Evolutionary conservation across 2,329 filamentous ascomycete species (phyloP), one percentile per base, ranked within the genome.

Genomic region (Cercospora sojina): DNA sequence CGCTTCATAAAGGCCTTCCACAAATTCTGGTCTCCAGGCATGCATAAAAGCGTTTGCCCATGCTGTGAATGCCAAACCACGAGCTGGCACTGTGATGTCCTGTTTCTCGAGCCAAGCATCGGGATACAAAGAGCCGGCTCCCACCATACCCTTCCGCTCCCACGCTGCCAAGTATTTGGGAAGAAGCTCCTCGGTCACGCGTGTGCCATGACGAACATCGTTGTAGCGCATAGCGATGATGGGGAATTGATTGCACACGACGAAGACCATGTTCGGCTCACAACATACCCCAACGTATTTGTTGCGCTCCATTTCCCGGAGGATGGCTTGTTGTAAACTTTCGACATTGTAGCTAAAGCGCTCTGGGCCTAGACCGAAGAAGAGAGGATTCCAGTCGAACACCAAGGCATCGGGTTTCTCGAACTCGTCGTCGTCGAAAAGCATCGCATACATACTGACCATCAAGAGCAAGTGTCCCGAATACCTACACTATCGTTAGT

Each of bases 161-260:
- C 75, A 78, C 0, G 80, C 79, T 1, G 69, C 74, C 62, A 70
- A 73, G 64, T 82, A 81, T 41, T 80, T 80, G 3, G 69, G 47
- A n/a, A 81, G 63, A 1, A 81, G 72, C 3, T 74, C 72, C 0
- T 73, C 70, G 27, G 75, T 67, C 8, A 76, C 61, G 20, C 76
- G 71, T 0, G 77, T 80, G 1, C 77, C 78, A 35, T 79, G 66
- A 0, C 73, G 73, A 31, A 73, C 70, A 62, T 79, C 78, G 63
- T 80, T 79, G 56, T 77, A 78, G 5, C 75, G 71, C 65, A 80
- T 77, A 0, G 78, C 78, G 32, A 80, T 78, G 51, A 79, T 79
- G 3, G 79, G 79, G 72, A 82, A 82, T 64, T 81, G 80, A 67
- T 82, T 82, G 71, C 80, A 82, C 53, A 80, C 76, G 4, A 80